These are phyloP conservation scores for Albizia julibrissin DNA, from an alignment of 306 rosid genomes.

Conservation along the genomic window DNA sequence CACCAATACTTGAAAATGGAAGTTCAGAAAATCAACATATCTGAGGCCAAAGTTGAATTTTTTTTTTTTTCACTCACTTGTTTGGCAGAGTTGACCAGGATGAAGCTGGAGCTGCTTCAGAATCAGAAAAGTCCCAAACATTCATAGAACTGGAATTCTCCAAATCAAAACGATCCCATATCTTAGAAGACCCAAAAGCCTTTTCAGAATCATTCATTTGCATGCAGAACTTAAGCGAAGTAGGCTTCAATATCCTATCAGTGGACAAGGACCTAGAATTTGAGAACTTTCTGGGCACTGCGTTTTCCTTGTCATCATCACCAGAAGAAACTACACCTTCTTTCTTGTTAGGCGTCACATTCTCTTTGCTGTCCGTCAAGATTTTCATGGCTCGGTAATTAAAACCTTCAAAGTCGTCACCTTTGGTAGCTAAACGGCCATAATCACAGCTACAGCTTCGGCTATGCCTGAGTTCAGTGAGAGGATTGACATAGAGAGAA, in stretches of 20 bases:
- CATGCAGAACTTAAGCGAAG: conserved; percentile 4
- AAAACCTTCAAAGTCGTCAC: conserved; percentile 5
- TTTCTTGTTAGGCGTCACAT: neutral
- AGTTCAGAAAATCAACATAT: neutral
- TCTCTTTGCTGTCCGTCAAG: neutral
- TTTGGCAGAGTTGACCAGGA: conserved; percentile 6
- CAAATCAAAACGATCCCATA: conserved; percentile 4
- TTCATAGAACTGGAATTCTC: neutral
- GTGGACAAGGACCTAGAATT: neutral
- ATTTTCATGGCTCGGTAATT: neutral
- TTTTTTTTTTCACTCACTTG: neutral
- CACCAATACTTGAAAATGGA: neutral
- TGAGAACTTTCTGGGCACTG: neutral
- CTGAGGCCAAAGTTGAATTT: neutral
- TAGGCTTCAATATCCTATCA: neutral
- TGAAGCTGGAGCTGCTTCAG: conserved; percentile 9
- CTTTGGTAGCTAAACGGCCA: neutral
- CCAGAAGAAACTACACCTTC: neutral
- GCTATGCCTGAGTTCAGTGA: neutral
- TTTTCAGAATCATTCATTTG: neutral
- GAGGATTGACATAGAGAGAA: neutral
- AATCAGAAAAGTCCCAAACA: conserved; percentile 7
- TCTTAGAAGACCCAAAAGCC: conserved; percentile 10
- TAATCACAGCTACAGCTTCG: neutral
- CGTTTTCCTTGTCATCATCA: neutral